These are phyloP conservation scores for Blastobotrys aristatus DNA, from an alignment of 1,139 yeast genomes.

Conservation along the genomic window DNA sequence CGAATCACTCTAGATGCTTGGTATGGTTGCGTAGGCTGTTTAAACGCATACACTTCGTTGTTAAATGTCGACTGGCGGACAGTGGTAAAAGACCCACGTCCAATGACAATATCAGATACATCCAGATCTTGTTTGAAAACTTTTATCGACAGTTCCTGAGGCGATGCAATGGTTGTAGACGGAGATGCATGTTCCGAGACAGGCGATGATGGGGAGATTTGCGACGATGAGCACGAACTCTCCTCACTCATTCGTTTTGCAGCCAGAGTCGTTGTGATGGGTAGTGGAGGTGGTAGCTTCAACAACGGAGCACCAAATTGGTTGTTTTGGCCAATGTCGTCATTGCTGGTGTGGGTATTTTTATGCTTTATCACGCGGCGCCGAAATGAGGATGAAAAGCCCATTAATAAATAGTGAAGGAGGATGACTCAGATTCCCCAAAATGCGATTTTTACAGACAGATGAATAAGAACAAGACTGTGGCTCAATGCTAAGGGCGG, in stretches of 20 bases:
- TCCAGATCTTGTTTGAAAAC: slow-evolving; percentile 3
- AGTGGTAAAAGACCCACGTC: slow-evolving; percentile 21
- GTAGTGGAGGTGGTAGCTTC: neutral
- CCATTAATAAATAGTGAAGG: too few relatives aligned
- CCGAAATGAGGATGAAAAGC: neutral
- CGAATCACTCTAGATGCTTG: slow-evolving; percentile 15
- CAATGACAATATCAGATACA: slow-evolving; percentile 13
- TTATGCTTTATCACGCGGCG: neutral
- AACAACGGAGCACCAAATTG: neutral
- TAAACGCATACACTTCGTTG: slow-evolving; percentile 17
- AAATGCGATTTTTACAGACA: too few relatives aligned
- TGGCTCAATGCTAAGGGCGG: too few relatives aligned
- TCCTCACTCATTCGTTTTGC: neutral
- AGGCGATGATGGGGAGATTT: slow-evolving; percentile 1
- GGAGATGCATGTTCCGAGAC: slow-evolving; percentile 1
- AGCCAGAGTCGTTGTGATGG: neutral
- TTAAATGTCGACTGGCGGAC: slow-evolving; percentile 14
- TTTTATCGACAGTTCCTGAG: slow-evolving; percentile 1
- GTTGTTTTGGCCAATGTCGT: neutral
- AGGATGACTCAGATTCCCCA: too few relatives aligned
- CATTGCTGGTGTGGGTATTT: neutral
- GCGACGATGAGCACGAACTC: neutral
- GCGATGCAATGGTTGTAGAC: slow-evolving; percentile 1
- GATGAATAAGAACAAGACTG: too few relatives aligned
- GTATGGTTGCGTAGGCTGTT: slow-evolving; percentile 15